Evolutionary conservation across 139 green algal species (phyloP), one percentile per base, ranked within the genome.

Genomic region (Chlorella sorokiniana): DNA sequence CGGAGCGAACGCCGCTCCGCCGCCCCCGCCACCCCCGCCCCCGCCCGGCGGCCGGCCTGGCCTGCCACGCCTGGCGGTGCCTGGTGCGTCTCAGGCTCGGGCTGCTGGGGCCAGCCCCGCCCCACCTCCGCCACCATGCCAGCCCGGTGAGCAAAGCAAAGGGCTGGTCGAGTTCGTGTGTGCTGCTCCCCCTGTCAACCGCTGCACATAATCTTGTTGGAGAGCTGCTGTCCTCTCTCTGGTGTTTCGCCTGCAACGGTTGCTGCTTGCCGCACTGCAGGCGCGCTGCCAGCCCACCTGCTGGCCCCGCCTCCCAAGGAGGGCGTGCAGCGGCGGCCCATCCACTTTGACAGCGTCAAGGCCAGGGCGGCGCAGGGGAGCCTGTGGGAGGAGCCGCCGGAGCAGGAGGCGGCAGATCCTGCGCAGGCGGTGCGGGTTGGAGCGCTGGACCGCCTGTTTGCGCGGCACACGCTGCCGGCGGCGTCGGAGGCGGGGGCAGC

Each of bases 381-480:
- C 77, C 9, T 82, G 42, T 82, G 77, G 73, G 73, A 79, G 73
- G 29, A 40, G 73, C 45, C 73, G 51, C 73, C 73, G 51, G 18
- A 79, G 48, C 33, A 78, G 37, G 45, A 22, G 18, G 35, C 51
- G 1, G 73, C 52, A 3, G 25, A 51, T 54, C 52, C 54, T 25
- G 73, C 76, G 18, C 61, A 51, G 48, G 61, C 65, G 33, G 44
- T 75, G 5, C n/a, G 48, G 4, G 61, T 82, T 45, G 44, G 42
- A 22, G 77, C 77, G 2, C 64, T 82, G 31, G 77, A 82, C 63
- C n/a, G 61, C 20, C 44, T 82, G 63, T 82, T 82, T 65, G 63
- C 77, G 25, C 52, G 67, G 44, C 63, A 59, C 29, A n/a, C 67
- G 42, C 29, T 62, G 23, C 33, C 51, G 29, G 5, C 75, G 3